These are phyloP conservation scores for Tetradesmus lagerheimii DNA, from an alignment of 139 green algal genomes.

Conservation along the genomic window DNA sequence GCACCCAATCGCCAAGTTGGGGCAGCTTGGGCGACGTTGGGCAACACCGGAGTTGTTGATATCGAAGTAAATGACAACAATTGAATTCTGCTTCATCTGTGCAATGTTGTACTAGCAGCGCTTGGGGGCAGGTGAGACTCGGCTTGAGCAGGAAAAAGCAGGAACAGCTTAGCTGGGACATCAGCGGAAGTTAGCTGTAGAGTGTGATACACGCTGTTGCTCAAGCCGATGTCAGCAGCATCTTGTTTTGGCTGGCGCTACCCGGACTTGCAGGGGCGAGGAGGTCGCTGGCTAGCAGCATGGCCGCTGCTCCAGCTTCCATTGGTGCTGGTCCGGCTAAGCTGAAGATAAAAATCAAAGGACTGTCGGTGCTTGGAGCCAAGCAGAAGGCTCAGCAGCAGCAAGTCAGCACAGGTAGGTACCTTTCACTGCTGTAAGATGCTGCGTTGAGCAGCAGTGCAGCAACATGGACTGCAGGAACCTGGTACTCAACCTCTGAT, in stretches of 20 bases:
- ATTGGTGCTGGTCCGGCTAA: neutral
- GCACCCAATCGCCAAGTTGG: neutral
- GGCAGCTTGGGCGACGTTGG: neutral
- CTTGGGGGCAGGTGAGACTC: neutral
- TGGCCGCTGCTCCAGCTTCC: neutral
- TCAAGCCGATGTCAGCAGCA: neutral
- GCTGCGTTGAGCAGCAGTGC: neutral
- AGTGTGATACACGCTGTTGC: neutral
- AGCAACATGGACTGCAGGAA: neutral
- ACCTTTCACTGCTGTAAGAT: neutral
- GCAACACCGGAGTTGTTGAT: neutral
- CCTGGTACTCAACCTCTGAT: neutral
- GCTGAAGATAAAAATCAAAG: neutral
- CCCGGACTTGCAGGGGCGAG: neutral
- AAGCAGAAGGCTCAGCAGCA: neutral
- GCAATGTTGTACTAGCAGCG: neutral
- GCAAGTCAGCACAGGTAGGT: slow-evolving; percentile 4
- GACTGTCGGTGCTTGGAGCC: neutral
- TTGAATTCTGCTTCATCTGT: neutral
- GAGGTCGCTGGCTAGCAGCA: slow-evolving; percentile 1
- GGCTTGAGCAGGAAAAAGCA: neutral
- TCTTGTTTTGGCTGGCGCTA: neutral
- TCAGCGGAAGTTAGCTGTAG: neutral
- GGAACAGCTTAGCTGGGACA: neutral
- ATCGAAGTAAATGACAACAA: neutral